Percentiles rank a stretch among this genome's conserved stretches.
Evolutionary conservation across 805 yeast species (phyloP).

Genomic region (Wickerhamomyces tratensis): DNA sequence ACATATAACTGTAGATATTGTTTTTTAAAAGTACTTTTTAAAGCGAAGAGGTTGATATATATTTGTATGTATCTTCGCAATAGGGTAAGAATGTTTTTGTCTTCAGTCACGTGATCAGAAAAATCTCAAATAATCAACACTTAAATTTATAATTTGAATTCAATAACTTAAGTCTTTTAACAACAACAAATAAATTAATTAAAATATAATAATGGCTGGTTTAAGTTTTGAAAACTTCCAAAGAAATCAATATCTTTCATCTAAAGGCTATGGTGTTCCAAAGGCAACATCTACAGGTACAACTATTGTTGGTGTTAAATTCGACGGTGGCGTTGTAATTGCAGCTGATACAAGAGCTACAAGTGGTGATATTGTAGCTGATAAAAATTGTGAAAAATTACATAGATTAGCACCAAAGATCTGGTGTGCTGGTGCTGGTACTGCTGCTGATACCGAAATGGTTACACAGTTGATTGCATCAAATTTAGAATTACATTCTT

Average conservation of each 20-base stretch:
- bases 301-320: constrained; percentile 96
- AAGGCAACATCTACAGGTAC: constrained; percentile 97
- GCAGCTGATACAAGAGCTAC: constrained; percentile 99
- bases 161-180: neutral
- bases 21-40: no score
- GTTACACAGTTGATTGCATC: constrained; percentile 91
- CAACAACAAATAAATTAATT: neutral
- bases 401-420: constrained; percentile 84
- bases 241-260: constrained; percentile 68
- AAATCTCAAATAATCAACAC: no score
- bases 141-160: neutral
- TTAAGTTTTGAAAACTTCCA: constrained; percentile 88
- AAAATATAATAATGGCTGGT: constrained; percentile 56
- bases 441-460: constrained; percentile 99
- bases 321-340: constrained; percentile 88
- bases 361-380: constrained; percentile 93
- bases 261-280: constrained; percentile 70
- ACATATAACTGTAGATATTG: no score
- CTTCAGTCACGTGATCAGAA: no score
- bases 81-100: no score
- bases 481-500: constrained; percentile 81
- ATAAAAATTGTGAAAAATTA: constrained; percentile 93
- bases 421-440: constrained; percentile 99
- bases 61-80: no score
- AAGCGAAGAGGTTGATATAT: no score